Evolutionary conservation across 768 basidiomycete genomes (phyloP), one percentile per base, ranked within the genome.

Genomic region (Podaxis sp.): DNA sequence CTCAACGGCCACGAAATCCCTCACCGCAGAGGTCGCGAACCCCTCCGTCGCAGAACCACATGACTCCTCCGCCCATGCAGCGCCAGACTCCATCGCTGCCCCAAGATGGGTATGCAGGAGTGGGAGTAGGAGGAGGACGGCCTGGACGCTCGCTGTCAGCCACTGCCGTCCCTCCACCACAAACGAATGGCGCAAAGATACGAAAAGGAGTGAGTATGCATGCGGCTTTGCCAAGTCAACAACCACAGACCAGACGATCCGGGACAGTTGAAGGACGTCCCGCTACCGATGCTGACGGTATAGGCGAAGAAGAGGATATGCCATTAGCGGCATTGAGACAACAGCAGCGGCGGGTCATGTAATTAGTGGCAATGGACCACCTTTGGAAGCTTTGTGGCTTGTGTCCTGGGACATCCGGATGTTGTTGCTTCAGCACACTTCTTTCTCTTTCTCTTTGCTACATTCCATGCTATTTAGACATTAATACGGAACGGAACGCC

Each of bases 241-340:
- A 78, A 67, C 76, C 78, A 30, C 76, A 77, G 56, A 78, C 82
- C 57, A 72, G 74, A n/a, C 69, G 66, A 40, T 68, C 72, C 28
- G 69, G 66, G 37, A 57, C 64, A 17, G 58, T 56, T 22, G 70
- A 68, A 54, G 75, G 70, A 20, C 75, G 67, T 33, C 50, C 66
- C 7, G 49, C 26, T 7, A 20, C 28, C 15, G 59, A 53, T 44
- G 17, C 13, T 41, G 46, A 37, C 38, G 55, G 59, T 12, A 10
- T 38, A 8, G 59, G 61, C 46, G 89, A 91, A 69, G 91, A 93
- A 69, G 91, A 93, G 70, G 91, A 93, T 70, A 76, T 91, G 41
- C 91, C 91, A 20, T 77, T 94, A 53, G 90, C 92, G 20, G 73
- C 91, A 60, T 92, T 86, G 81, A 90, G 92, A 73, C 89, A 89